Conservation (phyloP, 108 stramenopile species). For the Conticribra guillardii region DNA sequence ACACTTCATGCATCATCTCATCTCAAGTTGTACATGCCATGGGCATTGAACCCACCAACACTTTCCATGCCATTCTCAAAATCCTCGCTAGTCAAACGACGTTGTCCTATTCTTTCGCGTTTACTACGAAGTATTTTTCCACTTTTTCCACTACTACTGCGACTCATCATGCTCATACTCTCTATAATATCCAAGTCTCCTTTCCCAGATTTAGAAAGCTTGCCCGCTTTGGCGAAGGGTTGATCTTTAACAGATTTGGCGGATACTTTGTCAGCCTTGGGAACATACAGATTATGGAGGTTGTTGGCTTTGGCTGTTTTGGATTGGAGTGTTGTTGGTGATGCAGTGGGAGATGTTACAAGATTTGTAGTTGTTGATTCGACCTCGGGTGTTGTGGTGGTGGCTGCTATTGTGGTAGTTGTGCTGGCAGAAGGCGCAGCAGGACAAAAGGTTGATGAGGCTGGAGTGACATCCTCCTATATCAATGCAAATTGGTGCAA, state of each 20-base stretch:
- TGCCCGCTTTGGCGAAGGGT: constrained; percentile 4
- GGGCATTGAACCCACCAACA: too few species aligned
- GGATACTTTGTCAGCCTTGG: constrained; percentile 14
- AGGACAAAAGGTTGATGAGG: constrained; percentile 26
- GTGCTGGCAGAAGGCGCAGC: constrained; percentile 11
- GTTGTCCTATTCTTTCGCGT: too few species aligned
- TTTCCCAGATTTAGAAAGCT: constrained; percentile 19
- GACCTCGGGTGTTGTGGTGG: constrained; percentile 2
- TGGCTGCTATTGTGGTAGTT: neutral
- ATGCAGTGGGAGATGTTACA: constrained; percentile 6
- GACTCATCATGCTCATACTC: too few species aligned
- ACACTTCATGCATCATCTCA: too few species aligned
- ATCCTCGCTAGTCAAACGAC: too few species aligned
- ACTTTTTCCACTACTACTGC: too few species aligned
- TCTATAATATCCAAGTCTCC: too few species aligned
- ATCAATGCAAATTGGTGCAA: neutral
- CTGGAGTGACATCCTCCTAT: constrained; percentile 12
- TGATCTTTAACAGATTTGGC: constrained; percentile 16
- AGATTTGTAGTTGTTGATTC: neutral
- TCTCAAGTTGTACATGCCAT: too few species aligned
- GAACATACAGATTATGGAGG: too few species aligned
- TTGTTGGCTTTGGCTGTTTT: constrained; percentile 21
- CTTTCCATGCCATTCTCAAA: too few species aligned
- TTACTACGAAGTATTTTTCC: too few species aligned
- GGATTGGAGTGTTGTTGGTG: constrained; percentile 4